These are phyloP conservation scores for Fusarium algeriense DNA, from an alignment of 2,329 filamentous ascomycete species.

Conservation along the genomic window DNA sequence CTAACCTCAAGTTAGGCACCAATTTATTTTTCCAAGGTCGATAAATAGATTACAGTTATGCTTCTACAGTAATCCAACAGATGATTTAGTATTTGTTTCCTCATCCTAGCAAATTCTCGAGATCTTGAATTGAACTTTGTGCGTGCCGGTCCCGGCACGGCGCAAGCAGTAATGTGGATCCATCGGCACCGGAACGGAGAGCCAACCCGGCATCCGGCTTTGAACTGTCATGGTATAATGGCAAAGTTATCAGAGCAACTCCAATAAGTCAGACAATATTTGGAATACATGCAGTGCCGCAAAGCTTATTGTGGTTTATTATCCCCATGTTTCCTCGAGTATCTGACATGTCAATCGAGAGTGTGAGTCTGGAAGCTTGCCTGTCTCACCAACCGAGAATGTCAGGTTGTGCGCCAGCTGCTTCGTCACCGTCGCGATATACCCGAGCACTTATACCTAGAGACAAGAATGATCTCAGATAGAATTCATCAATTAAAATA, in stretches of 20 bases:
- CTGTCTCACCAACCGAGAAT: no score
- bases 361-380: no score
- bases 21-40: accelerated
- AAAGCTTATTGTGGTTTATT: no score
- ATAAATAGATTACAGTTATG: accelerated
- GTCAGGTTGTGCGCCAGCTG: no score
- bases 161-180: constrained; percentile 2
- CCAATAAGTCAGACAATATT: no score
- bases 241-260: background rate
- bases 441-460: no score
- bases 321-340: no score
- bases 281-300: no score
- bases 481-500: no score
- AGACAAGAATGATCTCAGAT: no score
- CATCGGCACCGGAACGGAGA: background rate
- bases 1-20: accelerated
- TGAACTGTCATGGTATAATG: background rate
- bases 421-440: no score
- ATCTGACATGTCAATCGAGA: no score
- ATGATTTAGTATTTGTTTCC: background rate
- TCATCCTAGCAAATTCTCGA: background rate
- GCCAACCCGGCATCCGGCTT: background rate
- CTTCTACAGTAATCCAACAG: accelerated
- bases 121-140: background rate
- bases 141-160: background rate